Conservation (phyloP, 305 asterid species). For the Fraxinus floribunda region DNA sequence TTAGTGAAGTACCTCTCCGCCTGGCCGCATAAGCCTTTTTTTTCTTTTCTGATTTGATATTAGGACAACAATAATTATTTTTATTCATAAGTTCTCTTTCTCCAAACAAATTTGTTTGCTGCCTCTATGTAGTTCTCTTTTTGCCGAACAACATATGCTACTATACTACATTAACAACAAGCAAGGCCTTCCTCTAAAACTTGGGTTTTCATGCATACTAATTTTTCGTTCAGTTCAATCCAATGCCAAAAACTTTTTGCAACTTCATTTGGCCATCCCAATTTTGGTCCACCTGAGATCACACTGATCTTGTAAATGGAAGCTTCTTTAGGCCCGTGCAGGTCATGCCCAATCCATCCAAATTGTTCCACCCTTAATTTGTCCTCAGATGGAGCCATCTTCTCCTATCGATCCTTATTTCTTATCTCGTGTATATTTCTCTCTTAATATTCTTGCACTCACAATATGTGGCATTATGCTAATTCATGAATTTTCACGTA, state of each 20-base stretch:
- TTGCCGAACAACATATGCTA: not conserved
- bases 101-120: not conserved
- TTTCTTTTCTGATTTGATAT: not conserved
- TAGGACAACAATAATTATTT: not conserved
- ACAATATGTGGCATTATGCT: constrained; percentile 17
- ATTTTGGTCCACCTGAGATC: not conserved
- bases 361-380: not conserved
- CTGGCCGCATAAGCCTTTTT: not conserved
- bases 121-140: not conserved
- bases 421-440: not conserved
- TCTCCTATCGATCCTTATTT: not conserved
- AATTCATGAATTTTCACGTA: constrained; percentile 8
- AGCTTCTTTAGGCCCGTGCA: not conserved
- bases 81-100: not conserved
- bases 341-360: not conserved
- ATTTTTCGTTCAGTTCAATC: not conserved
- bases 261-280: not conserved
- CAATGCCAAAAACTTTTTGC: not conserved
- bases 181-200: not conserved
- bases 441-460: not conserved
- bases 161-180: not conserved
- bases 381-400: not conserved
- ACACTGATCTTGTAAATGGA: not conserved
- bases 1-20: not conserved
- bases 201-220: not conserved